A percentile compares a stretch with the other conserved stretches of the same genome.
phyloP scores from a whole-genome alignment of 768 basidiomycete genomes.

The Vararia minispora region DNA sequence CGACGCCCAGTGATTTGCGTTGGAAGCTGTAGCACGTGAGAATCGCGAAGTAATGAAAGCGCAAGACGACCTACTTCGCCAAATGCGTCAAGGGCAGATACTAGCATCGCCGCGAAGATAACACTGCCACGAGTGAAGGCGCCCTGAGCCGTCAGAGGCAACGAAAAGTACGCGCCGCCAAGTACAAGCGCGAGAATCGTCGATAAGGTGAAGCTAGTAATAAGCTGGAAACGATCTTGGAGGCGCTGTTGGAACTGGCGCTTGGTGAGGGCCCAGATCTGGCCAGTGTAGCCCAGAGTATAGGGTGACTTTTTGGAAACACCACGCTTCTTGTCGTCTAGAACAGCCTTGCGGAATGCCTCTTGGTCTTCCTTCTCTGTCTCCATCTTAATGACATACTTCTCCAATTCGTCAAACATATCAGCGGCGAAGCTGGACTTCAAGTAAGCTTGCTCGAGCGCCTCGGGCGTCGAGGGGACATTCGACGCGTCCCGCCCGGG shows the following conservation, averaged over 20 bases:
- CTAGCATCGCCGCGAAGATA: slow-evolving; percentile 60
- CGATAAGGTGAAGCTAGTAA: slow-evolving; percentile 55
- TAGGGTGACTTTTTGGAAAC: slow-evolving; percentile 75
- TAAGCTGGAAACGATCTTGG: slow-evolving; percentile 71
- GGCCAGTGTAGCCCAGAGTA: slow-evolving; percentile 66
- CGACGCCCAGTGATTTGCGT: slow-evolving; percentile 74
- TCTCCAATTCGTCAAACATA: slow-evolving; percentile 35
- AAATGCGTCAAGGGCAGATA: slow-evolving; percentile 62
- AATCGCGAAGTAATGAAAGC: background rate
- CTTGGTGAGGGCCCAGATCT: slow-evolving; percentile 57
- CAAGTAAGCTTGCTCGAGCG: slow-evolving; percentile 53
- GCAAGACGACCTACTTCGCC: slow-evolving; percentile 36
- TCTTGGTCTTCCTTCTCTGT: slow-evolving; percentile 59
- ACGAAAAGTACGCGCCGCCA: slow-evolving; percentile 65
- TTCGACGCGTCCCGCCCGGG: slow-evolving; percentile 43
- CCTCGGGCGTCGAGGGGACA: slow-evolving; percentile 57
- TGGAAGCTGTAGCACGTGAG: slow-evolving; percentile 35
- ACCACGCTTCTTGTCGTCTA: slow-evolving; percentile 66
- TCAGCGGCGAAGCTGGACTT: slow-evolving; percentile 33
- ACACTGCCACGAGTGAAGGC: slow-evolving; percentile 84
- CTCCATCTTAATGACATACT: slow-evolving; percentile 46
- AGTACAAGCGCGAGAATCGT: slow-evolving; percentile 51
- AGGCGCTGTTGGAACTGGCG: slow-evolving; percentile 65
- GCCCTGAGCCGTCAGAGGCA: slow-evolving; percentile 63
- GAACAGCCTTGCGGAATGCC: slow-evolving; percentile 66